Conservation (phyloP, 805 yeast species). For the Myxozyma lipomycoides region DNA sequence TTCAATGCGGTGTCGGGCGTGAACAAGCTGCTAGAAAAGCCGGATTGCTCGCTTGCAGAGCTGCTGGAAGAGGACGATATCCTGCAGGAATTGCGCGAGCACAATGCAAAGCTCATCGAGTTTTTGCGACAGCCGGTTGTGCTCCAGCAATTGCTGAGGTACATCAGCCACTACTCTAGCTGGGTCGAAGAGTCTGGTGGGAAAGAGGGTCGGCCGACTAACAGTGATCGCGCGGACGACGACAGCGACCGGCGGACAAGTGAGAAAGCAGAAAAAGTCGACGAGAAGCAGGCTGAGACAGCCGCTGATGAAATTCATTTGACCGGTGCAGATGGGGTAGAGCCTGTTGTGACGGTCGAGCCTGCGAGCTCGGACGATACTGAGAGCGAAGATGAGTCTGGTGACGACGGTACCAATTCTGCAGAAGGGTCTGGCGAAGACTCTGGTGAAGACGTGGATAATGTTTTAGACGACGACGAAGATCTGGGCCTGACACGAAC, state of each 20-base stretch:
- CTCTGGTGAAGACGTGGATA: constrained; percentile 27
- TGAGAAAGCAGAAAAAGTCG: not conserved
- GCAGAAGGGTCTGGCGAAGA: constrained; percentile 16
- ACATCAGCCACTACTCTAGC: constrained; percentile 40
- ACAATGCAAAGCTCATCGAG: constrained; percentile 72
- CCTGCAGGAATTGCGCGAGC: constrained; percentile 65
- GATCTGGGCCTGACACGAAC: constrained; percentile 28
- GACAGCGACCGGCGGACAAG: not conserved
- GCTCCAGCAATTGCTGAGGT: constrained; percentile 61
- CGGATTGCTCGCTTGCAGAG: constrained; percentile 45
- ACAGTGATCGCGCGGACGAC: constrained; percentile 15
- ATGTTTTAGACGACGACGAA: constrained; percentile 14
- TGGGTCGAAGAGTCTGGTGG: constrained; percentile 11
- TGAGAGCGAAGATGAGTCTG: not conserved
- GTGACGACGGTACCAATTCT: constrained; percentile 8
- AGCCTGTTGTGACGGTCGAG: not conserved
- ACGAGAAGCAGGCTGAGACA: not conserved
- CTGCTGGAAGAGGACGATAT: constrained; percentile 72
- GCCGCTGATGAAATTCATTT: not conserved
- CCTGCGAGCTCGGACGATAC: not conserved
- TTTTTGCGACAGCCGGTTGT: constrained; percentile 76
- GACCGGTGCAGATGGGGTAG: not conserved
- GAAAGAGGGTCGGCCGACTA: constrained; percentile 10
- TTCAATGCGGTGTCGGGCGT: constrained; percentile 43
- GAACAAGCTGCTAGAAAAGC: constrained; percentile 43